Base-by-base conservation (phyloP, 2,329 filamentous ascomycete species). In the Cladosporium colombiae region DNA sequence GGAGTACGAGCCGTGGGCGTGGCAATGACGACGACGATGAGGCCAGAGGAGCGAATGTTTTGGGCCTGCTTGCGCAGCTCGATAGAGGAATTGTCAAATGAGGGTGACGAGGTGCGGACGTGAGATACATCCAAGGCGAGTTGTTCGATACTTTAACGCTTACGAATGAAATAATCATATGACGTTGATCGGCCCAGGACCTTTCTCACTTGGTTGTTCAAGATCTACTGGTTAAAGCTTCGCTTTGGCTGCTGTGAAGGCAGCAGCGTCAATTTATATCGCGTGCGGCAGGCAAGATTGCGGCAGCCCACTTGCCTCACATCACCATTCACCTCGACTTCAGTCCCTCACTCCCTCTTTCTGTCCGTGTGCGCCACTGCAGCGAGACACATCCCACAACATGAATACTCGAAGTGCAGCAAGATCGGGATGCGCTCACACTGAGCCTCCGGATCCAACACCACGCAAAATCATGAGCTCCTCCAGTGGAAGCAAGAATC, bases 51-150 rank as follows among this genome's bases (percentile, higher is more conserved):
- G 71, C 73, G 49, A 74, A 70, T n/a, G 74, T 76, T 44, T 57
- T 77, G 40, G 74, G 71, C 35, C 61, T 77, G 53, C 68, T 76
- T 49, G 75, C 73, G 57, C 72, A 76, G 68, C 66, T 76, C 61
- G 74, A 76, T 65, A 67, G 72, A 31, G 74, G 74, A 5, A 70
- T 76, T 55, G 60, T 60, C 13, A 69, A 62, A 40, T 65, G 44
- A 50, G 29, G 49, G 13, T 25, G n/a, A 52, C 11, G 49, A 18
- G 49, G n/a, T 21, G n/a, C 2, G 40, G 40, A 21, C 3, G 40
- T 7, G 40, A 13, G 13, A 46, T 21, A 46, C n/a, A 46, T 8
- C 18, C 40, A 46, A 46, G 40, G 40, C 40, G n/a, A 46, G 40
- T 46, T 46, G 7, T 46, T 46, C 3, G 10, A 21, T 46, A n/a